Conservation (phyloP, 129 eudicot species). For the Daucus carota region DH1_v3.0 NC_030383.2:48812501-48813000, state of each 20-base stretch:
- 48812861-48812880: background rate
- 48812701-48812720: conserved; percentile 73
- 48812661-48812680: conserved; percentile 56
- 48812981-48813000: background rate
- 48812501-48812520: conserved; percentile 51
- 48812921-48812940: background rate
- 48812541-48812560: conserved; percentile 39
- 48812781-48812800: background rate
- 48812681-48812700: conserved; percentile 61
- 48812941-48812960: background rate
- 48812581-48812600: conserved; percentile 72
- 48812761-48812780: background rate
- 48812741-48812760: conserved; percentile 51
- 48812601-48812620: conserved; percentile 88
- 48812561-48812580: conserved; percentile 46
- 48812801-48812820: background rate
- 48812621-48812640: conserved; percentile 81
- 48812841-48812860: background rate
- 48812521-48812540: conserved; percentile 53
- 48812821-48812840: background rate
- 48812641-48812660: conserved; percentile 56
- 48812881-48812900: background rate
- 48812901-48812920: background rate
- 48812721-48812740: conserved; percentile 92
- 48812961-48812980: background rate